phyloP scores from a whole-genome alignment of 495 filamentous ascomycete species.

The Penicillium ochrochloron region DNA sequence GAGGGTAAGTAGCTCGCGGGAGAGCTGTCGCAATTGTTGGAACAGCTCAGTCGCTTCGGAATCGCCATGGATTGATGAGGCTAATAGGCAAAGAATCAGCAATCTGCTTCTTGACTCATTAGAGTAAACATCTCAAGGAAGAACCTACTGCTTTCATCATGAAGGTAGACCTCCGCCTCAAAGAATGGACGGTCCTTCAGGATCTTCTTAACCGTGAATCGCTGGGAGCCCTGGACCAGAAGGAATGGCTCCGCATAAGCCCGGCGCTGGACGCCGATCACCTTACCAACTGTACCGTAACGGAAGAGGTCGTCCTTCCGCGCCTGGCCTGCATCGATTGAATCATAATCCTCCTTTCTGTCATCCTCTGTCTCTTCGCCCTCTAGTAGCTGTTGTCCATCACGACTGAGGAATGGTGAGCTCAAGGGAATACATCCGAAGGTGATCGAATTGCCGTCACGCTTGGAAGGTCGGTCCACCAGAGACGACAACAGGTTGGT shows the following conservation, averaged over 20 bases:
- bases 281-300: slow-evolving; percentile 79
- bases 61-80: slow-evolving; percentile 53
- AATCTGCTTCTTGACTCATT: neutral
- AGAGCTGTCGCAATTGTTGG: slow-evolving; percentile 76
- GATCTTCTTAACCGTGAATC: slow-evolving; percentile 76
- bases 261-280: slow-evolving; percentile 80
- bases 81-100: slow-evolving; percentile 30
- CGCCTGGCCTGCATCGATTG: slow-evolving; percentile 61
- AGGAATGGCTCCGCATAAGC: slow-evolving; percentile 78
- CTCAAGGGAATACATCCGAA: slow-evolving; percentile 83
- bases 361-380: slow-evolving; percentile 47
- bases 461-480: slow-evolving; percentile 67
- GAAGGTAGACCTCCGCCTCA: slow-evolving; percentile 71
- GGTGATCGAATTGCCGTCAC: slow-evolving; percentile 66
- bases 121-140: neutral
- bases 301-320: slow-evolving; percentile 73
- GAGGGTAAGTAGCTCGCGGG: slow-evolving; percentile 79
- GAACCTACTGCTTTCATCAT: slow-evolving; percentile 63
- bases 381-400: slow-evolving; percentile 72
- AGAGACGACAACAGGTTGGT: slow-evolving; percentile 78
- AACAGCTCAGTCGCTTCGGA: slow-evolving; percentile 69
- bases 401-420: slow-evolving; percentile 67
- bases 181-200: slow-evolving; percentile 82
- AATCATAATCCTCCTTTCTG: slow-evolving; percentile 44
- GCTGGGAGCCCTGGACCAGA: slow-evolving; percentile 80